Conservation (phyloP, 2,329 filamentous ascomycete species). For the Xylaria multiplex region DNA sequence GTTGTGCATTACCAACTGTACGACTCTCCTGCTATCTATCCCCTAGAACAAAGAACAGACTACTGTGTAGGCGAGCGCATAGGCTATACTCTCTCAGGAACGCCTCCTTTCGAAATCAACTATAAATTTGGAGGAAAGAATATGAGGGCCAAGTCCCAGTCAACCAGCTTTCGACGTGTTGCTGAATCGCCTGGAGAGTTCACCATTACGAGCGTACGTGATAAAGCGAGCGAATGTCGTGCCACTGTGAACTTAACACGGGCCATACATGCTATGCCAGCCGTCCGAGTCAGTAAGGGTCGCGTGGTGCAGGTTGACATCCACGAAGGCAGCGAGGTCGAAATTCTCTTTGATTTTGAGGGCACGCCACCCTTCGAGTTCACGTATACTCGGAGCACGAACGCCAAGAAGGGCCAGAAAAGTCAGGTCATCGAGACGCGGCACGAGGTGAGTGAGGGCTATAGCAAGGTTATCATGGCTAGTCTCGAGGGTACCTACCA, state of each 20-base stretch:
- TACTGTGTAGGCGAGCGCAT: slow-evolving; percentile 97
- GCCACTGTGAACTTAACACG: slow-evolving; percentile 82
- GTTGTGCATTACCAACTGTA: slow-evolving; percentile 92
- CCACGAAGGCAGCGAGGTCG: slow-evolving; percentile 93
- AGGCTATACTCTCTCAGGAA: slow-evolving; percentile 89
- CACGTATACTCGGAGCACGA: slow-evolving; percentile 92
- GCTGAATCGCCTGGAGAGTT: slow-evolving; percentile 92
- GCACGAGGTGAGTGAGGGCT: slow-evolving; percentile 84
- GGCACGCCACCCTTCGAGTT: slow-evolving; percentile 98
- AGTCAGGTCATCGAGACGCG: slow-evolving; percentile 87
- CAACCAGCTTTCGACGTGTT: slow-evolving; percentile 89
- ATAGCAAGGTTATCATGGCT: slow-evolving; percentile 82
- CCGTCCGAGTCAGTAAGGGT: slow-evolving; percentile 88
- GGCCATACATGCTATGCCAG: slow-evolving; percentile 89
- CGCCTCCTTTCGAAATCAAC: slow-evolving; percentile 89
- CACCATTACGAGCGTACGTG: slow-evolving; percentile 84
- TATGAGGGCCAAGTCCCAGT: slow-evolving; percentile 80
- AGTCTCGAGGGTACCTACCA: slow-evolving; percentile 97
- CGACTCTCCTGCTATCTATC: slow-evolving; percentile 89
- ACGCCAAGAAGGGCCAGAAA: slow-evolving; percentile 81
- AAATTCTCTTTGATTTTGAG: slow-evolving; percentile 94
- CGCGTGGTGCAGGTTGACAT: slow-evolving; percentile 86
- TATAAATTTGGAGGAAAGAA: slow-evolving; percentile 86
- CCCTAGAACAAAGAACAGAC: slow-evolving; percentile 83
- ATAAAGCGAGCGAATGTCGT: slow-evolving; percentile 88